Evolutionary conservation across 768 basidiomycete genomes (phyloP).

Genomic region (Sarcomyxa edulis): DNA sequence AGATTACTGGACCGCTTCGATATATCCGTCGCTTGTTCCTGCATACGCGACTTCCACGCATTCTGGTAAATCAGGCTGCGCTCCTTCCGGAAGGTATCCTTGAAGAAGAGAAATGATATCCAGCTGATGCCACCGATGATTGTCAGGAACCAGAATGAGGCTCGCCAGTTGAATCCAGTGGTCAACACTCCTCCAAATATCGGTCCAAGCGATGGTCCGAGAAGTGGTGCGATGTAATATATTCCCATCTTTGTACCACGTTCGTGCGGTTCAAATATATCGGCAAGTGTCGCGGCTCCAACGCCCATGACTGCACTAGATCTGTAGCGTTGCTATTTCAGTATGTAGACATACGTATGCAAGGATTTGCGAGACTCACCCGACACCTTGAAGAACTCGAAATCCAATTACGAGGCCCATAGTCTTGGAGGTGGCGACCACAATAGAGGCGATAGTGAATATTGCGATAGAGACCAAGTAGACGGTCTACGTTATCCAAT

Average conservation of each 20-base stretch:
- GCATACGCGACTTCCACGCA: conserved; percentile 34
- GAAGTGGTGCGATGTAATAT: conserved; percentile 74
- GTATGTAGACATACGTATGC: conserved; percentile 5
- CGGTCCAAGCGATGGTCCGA: conserved; percentile 71
- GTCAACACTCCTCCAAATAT: conserved; percentile 68
- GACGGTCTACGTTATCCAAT: conserved; percentile 37
- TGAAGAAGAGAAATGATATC: conserved; percentile 57
- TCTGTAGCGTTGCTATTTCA: too few species aligned
- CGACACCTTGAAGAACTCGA: conserved; percentile 62
- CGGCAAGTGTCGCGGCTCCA: conserved; percentile 74
- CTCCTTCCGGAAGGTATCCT: conserved; percentile 79
- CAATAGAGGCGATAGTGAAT: conserved; percentile 49
- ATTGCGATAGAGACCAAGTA: conserved; percentile 48
- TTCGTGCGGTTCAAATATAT: conserved; percentile 71
- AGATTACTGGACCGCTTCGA: neutral
- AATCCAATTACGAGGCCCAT: conserved; percentile 62
- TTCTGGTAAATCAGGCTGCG: conserved; percentile 78
- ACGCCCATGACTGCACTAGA: conserved; percentile 65
- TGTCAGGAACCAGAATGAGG: conserved; percentile 78
- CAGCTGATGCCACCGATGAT: conserved; percentile 53
- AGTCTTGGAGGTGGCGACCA: conserved; percentile 49
- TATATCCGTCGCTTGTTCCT: neutral
- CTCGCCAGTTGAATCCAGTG: conserved; percentile 68
- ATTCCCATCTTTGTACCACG: conserved; percentile 78
- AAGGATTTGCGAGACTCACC: conserved; percentile 29